phyloP scores from a whole-genome alignment of 148 eudicot genomes.

The Cornus florida region DNA sequence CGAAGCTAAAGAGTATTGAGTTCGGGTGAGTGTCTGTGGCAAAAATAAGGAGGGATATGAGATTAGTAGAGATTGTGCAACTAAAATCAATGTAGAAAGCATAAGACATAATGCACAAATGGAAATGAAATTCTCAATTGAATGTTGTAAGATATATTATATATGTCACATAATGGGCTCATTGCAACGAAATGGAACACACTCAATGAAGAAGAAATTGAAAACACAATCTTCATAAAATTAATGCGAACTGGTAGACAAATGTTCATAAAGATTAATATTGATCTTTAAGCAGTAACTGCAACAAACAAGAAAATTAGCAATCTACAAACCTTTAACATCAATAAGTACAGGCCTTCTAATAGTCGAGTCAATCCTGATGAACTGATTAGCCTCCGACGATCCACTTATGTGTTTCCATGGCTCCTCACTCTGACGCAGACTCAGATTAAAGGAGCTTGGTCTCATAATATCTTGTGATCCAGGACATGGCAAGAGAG shows the following conservation, averaged over 20 bases:
- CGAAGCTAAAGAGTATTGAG: conserved; percentile 40
- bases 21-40: conserved; percentile 48
- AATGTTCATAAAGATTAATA: too few relatives aligned
- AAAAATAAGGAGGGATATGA: conserved; percentile 1
- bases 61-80: background rate
- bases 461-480: conserved; percentile 36
- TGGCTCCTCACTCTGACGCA: conserved; percentile 31
- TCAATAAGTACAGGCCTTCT: conserved; percentile 39
- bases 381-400: conserved; percentile 29
- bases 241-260: too few relatives aligned
- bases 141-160: background rate
- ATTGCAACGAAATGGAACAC: background rate
- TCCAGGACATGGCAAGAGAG: conserved; percentile 35
- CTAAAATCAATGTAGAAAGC: too few relatives aligned
- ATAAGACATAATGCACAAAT: too few relatives aligned
- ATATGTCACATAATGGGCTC: background rate
- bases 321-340: conserved; percentile 41
- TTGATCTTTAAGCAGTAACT: background rate
- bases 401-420: conserved; percentile 34
- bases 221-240: too few relatives aligned
- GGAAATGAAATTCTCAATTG: background rate
- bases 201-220: too few relatives aligned
- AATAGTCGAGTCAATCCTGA: conserved; percentile 29
- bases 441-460: conserved; percentile 27
- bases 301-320: background rate